Evolutionary conservation across 1,284 basidiomycete species (phyloP), one percentile per base, ranked within the genome.

Genomic region (Ceratobasidium sp.): DNA sequence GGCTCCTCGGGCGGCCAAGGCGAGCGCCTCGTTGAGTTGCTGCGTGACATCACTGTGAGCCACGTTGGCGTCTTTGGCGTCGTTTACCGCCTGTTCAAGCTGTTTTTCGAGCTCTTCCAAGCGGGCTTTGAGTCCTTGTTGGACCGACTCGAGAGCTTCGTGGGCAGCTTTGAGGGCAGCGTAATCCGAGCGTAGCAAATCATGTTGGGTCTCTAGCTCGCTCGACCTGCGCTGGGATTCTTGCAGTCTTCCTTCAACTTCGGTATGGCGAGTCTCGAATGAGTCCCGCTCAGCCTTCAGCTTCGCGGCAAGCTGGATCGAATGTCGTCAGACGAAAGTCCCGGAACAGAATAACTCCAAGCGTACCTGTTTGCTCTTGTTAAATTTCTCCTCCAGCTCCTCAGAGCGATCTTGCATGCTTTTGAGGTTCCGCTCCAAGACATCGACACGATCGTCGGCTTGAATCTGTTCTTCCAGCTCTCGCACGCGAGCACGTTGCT

Each of bases 401-500:
- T 91, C 91, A 2, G 89, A 89, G 72, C 88, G 88, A 77, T 92
- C 87, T 76, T 92, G 90, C 36, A 88, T 88, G 76, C 92, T 88
- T 78, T 88, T 88, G 64, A 93, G 80, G 3, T 88, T 89, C 53
- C 81, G 81, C 77, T 92, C 91, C 46, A 92, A 80, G 51, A 84
- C 83, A 76, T 92, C 91, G 23, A 87, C 87, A 42, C 90, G 87
- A 79, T 93, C 91, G 77, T 93, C 91, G 74, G 86, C 87, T 78
- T 92, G 86, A 30, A 92, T 88, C 75, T 91, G 90, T 75, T 92
- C 92, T 77, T 91, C 86, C 36, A 93, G 80, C 76, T 92, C 90
- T 36, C 86, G 86, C 25, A 88, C 83, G 72, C 85, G 83, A 58
- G 86, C 84, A 73, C 85, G 83, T 75, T 84, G 83, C 51, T 85